Percentiles rank a stretch among this genome's conserved stretches.
phyloP scores from a whole-genome alignment of 768 basidiomycete species.

The Hericium erinaceus region DNA sequence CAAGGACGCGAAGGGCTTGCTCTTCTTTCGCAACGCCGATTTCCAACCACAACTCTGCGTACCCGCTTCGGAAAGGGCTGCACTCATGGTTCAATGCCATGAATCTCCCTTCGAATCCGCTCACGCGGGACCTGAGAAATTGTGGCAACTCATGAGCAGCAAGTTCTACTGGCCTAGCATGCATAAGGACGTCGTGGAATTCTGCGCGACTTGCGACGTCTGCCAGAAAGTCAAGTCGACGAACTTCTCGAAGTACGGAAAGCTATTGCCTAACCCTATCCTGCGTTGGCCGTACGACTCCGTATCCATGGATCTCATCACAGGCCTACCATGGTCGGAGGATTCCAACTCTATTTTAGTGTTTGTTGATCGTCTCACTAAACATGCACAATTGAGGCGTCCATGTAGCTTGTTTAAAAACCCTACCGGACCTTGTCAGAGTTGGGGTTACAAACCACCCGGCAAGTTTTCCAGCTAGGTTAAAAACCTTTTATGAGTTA shows the following conservation, averaged over 20 bases:
- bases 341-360: neutral
- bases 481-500: too few species aligned
- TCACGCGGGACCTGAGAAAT: neutral
- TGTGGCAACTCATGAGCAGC: too few species aligned
- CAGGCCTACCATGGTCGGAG: slow-evolving; percentile 3
- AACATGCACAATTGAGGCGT: too few species aligned
- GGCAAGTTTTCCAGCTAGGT: too few species aligned
- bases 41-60: slow-evolving; percentile 12
- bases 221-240: slow-evolving; percentile 11
- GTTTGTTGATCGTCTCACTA: too few species aligned
- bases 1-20: slow-evolving; percentile 8
- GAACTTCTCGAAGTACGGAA: slow-evolving; percentile 2
- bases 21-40: slow-evolving; percentile 14
- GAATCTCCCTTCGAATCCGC: slow-evolving; percentile 5
- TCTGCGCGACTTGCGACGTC: slow-evolving; percentile 3
- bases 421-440: too few species aligned
- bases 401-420: too few species aligned
- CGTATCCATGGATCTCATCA: slow-evolving; percentile 1
- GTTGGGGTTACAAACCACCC: too few species aligned
- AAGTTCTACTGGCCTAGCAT: too few species aligned
- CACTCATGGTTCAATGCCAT: slow-evolving; percentile 1
- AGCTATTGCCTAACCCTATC: slow-evolving; percentile 5
- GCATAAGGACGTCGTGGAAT: too few species aligned
- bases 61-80: neutral
- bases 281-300: neutral